phyloP scores from a whole-genome alignment of 768 basidiomycete genomes.

The Polyporus arcularius region DNA sequence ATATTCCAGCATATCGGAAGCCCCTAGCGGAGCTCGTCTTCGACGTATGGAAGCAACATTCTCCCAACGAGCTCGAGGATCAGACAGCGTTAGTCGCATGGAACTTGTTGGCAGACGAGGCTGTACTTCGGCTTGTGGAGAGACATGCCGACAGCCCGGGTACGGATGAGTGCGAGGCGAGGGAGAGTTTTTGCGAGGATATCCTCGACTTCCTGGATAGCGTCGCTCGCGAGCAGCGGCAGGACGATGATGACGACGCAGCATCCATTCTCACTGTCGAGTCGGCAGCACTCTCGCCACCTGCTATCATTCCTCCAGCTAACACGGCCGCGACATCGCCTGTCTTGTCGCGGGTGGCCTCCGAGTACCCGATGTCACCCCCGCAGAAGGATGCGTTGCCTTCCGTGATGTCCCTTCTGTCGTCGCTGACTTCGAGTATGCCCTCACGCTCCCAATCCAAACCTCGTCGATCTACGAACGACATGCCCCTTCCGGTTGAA shows the following conservation, averaged over 20 bases:
- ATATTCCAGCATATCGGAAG: slow-evolving; percentile 66
- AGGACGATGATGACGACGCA: slow-evolving; percentile 25
- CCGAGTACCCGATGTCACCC: slow-evolving; percentile 46
- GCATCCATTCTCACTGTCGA: slow-evolving; percentile 14
- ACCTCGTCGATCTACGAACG: slow-evolving; percentile 38
- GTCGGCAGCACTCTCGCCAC: slow-evolving; percentile 9
- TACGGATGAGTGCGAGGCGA: slow-evolving; percentile 35
- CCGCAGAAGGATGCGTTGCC: slow-evolving; percentile 52
- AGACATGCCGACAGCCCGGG: slow-evolving; percentile 64
- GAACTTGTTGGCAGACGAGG: slow-evolving; percentile 69
- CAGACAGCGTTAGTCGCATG: slow-evolving; percentile 41
- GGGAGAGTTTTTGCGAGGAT: slow-evolving; percentile 20
- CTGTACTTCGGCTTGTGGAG: slow-evolving; percentile 63
- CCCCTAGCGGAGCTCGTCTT: slow-evolving; percentile 54
- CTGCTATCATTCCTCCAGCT: slow-evolving; percentile 4
- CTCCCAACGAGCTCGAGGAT: slow-evolving; percentile 33
- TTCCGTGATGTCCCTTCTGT: slow-evolving; percentile 63
- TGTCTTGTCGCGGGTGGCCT: slow-evolving; percentile 56
- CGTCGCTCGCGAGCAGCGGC: slow-evolving; percentile 15
- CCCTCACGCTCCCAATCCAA: slow-evolving; percentile 61
- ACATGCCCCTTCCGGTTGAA: slow-evolving; percentile 27
- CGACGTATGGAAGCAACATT: slow-evolving; percentile 45
- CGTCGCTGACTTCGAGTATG: slow-evolving; percentile 54
- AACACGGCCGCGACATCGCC: slow-evolving; percentile 46
- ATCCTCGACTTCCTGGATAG: slow-evolving; percentile 22